Evolutionary conservation across 106 monocot species (phyloP).

Genomic region (Hemerocallis citrina): DNA sequence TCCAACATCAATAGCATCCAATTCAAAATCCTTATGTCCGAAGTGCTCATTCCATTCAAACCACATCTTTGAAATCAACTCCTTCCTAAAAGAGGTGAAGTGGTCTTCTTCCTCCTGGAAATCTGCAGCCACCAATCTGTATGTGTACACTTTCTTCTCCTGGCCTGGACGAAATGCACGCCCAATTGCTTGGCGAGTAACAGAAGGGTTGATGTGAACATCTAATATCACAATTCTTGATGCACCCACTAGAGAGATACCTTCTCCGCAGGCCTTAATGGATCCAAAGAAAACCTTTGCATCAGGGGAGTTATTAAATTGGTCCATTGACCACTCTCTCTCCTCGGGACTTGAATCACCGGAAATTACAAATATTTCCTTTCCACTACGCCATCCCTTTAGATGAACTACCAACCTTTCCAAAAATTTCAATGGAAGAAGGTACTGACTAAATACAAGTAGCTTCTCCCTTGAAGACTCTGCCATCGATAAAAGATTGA

Average conservation of each 20-base stretch:
- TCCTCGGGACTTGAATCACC: slow-evolving; percentile 75
- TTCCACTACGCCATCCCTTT: slow-evolving; percentile 75
- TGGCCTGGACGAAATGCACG: slow-evolving; percentile 91
- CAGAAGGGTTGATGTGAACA: slow-evolving; percentile 92
- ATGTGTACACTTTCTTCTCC: slow-evolving; percentile 54
- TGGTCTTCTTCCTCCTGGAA: slow-evolving; percentile 70
- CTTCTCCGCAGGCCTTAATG: slow-evolving; percentile 97
- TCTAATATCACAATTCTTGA: slow-evolving; percentile 80
- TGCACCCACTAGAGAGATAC: slow-evolving; percentile 86
- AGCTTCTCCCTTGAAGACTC: slow-evolving; percentile 66
- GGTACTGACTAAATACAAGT: slow-evolving; percentile 82
- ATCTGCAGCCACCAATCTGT: slow-evolving; percentile 77
- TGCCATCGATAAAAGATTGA: slow-evolving; percentile 53
- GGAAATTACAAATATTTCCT: slow-evolving; percentile 75
- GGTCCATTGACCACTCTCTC: slow-evolving; percentile 72
- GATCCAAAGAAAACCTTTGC: slow-evolving; percentile 88
- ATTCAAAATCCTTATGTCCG: slow-evolving; percentile 29
- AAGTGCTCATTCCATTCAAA: slow-evolving; percentile 73
- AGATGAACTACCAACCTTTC: slow-evolving; percentile 40
- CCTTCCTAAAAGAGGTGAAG: slow-evolving; percentile 63
- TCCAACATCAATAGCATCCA: slow-evolving; percentile 29
- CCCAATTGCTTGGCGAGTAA: slow-evolving; percentile 91
- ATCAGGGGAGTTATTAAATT: slow-evolving; percentile 73
- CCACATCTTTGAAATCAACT: slow-evolving; percentile 87
- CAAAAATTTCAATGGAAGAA: slow-evolving; percentile 83